Conservation (phyloP, 768 basidiomycete species). For the Panellus pusillus region DNA sequence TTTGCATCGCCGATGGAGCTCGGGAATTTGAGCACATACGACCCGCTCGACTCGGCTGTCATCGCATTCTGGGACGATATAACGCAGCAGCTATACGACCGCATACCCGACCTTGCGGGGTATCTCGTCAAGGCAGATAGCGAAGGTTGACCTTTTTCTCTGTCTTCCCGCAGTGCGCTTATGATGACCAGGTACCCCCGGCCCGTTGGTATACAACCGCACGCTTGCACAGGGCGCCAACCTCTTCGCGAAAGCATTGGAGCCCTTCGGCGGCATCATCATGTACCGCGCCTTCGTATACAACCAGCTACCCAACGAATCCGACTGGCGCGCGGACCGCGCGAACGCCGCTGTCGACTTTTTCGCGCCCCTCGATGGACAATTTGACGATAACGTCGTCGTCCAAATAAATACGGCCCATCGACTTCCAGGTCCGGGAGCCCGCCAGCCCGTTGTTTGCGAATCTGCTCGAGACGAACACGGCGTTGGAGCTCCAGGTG, state of each 20-base stretch:
- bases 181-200: conserved; percentile 15
- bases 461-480: conserved; percentile 17
- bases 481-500: conserved; percentile 19
- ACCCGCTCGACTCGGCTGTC: conserved; percentile 19
- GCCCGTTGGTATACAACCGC: conserved; percentile 20
- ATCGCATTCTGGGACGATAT: conserved; percentile 17
- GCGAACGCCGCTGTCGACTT: conserved; percentile 19
- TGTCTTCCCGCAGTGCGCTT: too few relatives aligned
- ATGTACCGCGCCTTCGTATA: conserved; percentile 22
- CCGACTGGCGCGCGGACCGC: conserved; percentile 17
- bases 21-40: conserved; percentile 17
- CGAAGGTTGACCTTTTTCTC: conserved; percentile 13
- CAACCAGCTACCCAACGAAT: conserved; percentile 18
- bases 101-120: conserved; percentile 18
- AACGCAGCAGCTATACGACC: conserved; percentile 16
- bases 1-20: conserved; percentile 20
- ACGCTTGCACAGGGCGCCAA: conserved; percentile 20
- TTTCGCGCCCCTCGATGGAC: conserved; percentile 19
- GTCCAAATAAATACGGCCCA: conserved; percentile 21
- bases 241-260: conserved; percentile 17
- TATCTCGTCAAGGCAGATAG: conserved; percentile 22
- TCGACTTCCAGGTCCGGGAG: conserved; percentile 21
- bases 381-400: conserved; percentile 20
- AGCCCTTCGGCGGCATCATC: conserved; percentile 16
- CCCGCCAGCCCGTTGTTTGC: conserved; percentile 20